phyloP scores from a whole-genome alignment of 2,329 filamentous ascomycete species.

The Colletotrichum sp. region DNA sequence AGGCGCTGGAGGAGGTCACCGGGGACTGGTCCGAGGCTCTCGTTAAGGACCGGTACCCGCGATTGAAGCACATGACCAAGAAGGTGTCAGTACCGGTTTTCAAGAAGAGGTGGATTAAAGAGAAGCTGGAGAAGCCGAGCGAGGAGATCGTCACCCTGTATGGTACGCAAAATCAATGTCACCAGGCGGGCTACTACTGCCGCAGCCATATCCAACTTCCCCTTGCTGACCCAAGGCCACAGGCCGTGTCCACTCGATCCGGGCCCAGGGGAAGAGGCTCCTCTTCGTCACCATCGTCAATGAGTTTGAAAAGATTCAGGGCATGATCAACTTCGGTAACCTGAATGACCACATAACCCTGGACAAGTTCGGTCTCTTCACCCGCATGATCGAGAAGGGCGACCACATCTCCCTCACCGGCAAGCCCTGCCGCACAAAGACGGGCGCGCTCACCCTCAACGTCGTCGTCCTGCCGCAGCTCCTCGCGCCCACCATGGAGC shows the following conservation, averaged over 20 bases:
- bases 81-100: conserved; percentile 19
- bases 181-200: not conserved
- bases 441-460: conserved; percentile 79
- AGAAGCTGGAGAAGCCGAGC: not conserved
- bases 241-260: conserved; percentile 79
- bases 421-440: conserved; percentile 68
- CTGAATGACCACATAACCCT: conserved; percentile 34
- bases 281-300: conserved; percentile 84
- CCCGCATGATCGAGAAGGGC: conserved; percentile 74
- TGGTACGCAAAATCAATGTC: conserved; percentile 25
- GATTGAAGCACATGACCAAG: conserved; percentile 14
- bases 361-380: conserved; percentile 62
- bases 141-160: conserved; percentile 27
- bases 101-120: not conserved
- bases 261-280: conserved; percentile 76
- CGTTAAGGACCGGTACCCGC: conserved; percentile 16
- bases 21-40: not conserved
- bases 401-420: conserved; percentile 83
- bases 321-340: conserved; percentile 72
- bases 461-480: conserved; percentile 73
- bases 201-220: not conserved
- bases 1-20: conserved; percentile 1
- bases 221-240: conserved; percentile 21
- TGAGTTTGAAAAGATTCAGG: conserved; percentile 75
- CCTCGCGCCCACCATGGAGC: conserved; percentile 79